Evolutionary conservation across 78 protist genomes (phyloP), one percentile per base, ranked within the genome.

Genomic region (slime mould (Dictyostelium discoideum)): DNA sequence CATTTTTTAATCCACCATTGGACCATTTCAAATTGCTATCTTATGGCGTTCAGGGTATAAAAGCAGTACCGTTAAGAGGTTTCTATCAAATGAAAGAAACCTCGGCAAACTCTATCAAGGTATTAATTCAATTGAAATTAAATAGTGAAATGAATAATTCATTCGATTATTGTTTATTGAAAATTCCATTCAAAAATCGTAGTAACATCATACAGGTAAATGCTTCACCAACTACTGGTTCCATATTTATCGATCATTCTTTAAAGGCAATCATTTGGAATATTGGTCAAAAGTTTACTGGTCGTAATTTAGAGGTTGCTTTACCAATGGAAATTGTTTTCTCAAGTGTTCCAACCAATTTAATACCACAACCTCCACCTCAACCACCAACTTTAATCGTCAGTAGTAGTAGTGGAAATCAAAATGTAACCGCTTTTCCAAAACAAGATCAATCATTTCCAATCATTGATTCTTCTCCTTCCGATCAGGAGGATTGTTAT

Each of bases 71-170:
- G 16, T 5, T 93, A 20, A 9, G 96, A 24, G 96, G 92, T 1
- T 93, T 93, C 72, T 93, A 84, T 83, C 96, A 93, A 84, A 84
- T 85, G 96, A 81, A 83, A 60, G 93, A 82, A 65, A 86, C 81
- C 4, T 42, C 85, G 0, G 5, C n/a, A 3, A 72, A 46, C 5
- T 14, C 63, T 14, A 85, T 84, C 13, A 84, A 76, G 50, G 60
- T 93, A 48, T 42, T 93, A 6, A 69, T 93, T 57, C 96, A 93
- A 60, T 54, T 93, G 44, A 93, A 93, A 29, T 44, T 93, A 16
- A 32, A 50, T 46, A 26, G 18, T 1, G 76, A 82, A 16, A 87
- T 85, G 85, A 48, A 32, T 8, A 92, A 92, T n/a, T 37, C 72
- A 5, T 84, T 93, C 40, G 96, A 85, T 1, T 79, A 84, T 40